Percentiles rank a stretch among this genome's conserved stretches.
Evolutionary conservation across 306 rosid species (phyloP).

Genomic region (Acacia confusa): DNA sequence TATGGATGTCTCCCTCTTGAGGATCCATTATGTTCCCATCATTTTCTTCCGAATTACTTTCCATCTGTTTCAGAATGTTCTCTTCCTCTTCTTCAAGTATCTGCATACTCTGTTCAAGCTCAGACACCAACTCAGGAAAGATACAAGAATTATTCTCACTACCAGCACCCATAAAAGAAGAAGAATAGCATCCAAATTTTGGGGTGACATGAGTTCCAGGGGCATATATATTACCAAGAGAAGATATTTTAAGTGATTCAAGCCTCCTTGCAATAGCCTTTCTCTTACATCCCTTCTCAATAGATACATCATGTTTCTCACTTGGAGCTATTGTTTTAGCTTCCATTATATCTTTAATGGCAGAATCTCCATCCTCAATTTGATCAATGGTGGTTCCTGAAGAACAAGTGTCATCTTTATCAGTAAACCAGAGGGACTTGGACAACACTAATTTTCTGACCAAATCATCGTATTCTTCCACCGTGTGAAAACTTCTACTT

Average conservation of each 20-base stretch:
- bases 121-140: slow-evolving; percentile 54
- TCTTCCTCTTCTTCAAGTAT: slow-evolving; percentile 53
- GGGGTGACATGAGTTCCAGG: slow-evolving; percentile 53
- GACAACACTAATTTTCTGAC: slow-evolving; percentile 23
- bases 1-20: slow-evolving; percentile 17
- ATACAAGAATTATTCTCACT: slow-evolving; percentile 21
- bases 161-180: neutral
- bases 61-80: slow-evolving; percentile 43
- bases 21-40: slow-evolving; percentile 1
- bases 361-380: slow-evolving; percentile 23
- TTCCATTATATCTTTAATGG: slow-evolving; percentile 1
- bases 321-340: slow-evolving; percentile 16
- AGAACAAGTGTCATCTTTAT: slow-evolving; percentile 26
- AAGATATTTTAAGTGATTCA: slow-evolving; percentile 46
- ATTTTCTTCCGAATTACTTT: slow-evolving; percentile 38
- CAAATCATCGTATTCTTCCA: slow-evolving; percentile 50
- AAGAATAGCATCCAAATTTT: slow-evolving; percentile 44
- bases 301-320: slow-evolving; percentile 8
- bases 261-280: slow-evolving; percentile 44
- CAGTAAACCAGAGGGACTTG: slow-evolving; percentile 2
- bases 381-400: slow-evolving; percentile 17
- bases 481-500: slow-evolving; percentile 51
- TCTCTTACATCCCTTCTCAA: slow-evolving; percentile 45
- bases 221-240: slow-evolving; percentile 40
- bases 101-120: slow-evolving; percentile 47